Evolutionary conservation across 1,284 basidiomycete genomes (phyloP).

Genomic region (Apiotrichum sp.): DNA sequence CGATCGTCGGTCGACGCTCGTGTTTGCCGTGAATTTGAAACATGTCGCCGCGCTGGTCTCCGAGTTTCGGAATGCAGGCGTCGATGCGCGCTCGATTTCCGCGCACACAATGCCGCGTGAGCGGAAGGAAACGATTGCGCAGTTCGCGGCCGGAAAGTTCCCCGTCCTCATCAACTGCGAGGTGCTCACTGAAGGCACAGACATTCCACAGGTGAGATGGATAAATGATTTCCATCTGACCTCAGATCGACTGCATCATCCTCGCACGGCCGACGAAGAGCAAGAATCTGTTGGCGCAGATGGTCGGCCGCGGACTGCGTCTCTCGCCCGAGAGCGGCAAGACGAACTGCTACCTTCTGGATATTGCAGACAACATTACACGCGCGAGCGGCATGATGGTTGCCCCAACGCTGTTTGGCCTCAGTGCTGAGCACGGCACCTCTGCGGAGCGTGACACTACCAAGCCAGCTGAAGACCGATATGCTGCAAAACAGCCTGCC

Average conservation of each 20-base stretch:
- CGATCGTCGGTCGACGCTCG: constrained; percentile 72
- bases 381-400: constrained; percentile 70
- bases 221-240: not conserved
- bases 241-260: constrained; percentile 74
- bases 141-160: constrained; percentile 66
- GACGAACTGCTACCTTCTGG: constrained; percentile 77
- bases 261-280: constrained; percentile 82
- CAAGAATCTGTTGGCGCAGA: constrained; percentile 83
- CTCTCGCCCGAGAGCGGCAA: constrained; percentile 77
- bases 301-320: constrained; percentile 81
- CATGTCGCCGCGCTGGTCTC: constrained; percentile 75
- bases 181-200: constrained; percentile 84
- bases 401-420: constrained; percentile 77
- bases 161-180: constrained; percentile 91
- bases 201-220: constrained; percentile 63
- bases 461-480: no score
- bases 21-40: constrained; percentile 81
- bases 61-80: constrained; percentile 65
- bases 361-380: constrained; percentile 75
- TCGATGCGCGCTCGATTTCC: constrained; percentile 81
- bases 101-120: constrained; percentile 62
- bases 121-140: constrained; percentile 60
- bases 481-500: no score
- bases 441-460: no score
- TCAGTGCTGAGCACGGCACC: constrained; percentile 61